Conservation (phyloP, 2,329 filamentous ascomycete species). For the Fusarium buxicola region DNA sequence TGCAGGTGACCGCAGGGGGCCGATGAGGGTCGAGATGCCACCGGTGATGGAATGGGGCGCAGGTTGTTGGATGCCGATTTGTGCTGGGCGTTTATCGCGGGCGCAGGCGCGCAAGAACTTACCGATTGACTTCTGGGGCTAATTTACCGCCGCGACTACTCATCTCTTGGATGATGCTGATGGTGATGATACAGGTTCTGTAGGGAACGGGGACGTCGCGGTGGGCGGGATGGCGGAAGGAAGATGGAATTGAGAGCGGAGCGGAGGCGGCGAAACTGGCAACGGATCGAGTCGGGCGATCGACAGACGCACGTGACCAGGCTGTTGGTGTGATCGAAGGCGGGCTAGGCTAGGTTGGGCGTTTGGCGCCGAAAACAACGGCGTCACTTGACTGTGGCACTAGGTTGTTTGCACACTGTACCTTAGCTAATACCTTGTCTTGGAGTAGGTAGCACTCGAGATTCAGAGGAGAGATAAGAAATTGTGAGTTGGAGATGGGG, state of each 20-base stretch:
- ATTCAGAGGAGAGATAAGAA: no score
- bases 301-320: constrained; percentile 44
- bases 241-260: constrained; percentile 46
- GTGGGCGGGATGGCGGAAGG: constrained; percentile 42
- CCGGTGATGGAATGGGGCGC: constrained; percentile 18
- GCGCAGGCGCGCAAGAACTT: constrained; percentile 35
- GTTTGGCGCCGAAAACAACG: constrained; percentile 37
- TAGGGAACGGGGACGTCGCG: constrained; percentile 45
- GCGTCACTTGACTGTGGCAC: constrained; percentile 36
- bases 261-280: constrained; percentile 48
- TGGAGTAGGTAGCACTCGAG: no score
- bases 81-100: constrained; percentile 22
- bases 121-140: constrained; percentile 99
- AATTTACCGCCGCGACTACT: constrained; percentile 97
- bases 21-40: constrained; percentile 18
- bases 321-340: constrained; percentile 33
- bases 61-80: constrained; percentile 26
- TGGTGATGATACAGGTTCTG: constrained; percentile 49
- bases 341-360: constrained; percentile 18
- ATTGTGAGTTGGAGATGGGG: no score
- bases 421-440: no score
- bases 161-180: constrained; percentile 76
- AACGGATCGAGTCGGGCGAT: constrained; percentile 43
- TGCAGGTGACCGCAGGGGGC: not conserved
- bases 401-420: not conserved